Evolutionary conservation across 208 protist species (phyloP).

Genomic region (Leishmania tropica): DNA sequence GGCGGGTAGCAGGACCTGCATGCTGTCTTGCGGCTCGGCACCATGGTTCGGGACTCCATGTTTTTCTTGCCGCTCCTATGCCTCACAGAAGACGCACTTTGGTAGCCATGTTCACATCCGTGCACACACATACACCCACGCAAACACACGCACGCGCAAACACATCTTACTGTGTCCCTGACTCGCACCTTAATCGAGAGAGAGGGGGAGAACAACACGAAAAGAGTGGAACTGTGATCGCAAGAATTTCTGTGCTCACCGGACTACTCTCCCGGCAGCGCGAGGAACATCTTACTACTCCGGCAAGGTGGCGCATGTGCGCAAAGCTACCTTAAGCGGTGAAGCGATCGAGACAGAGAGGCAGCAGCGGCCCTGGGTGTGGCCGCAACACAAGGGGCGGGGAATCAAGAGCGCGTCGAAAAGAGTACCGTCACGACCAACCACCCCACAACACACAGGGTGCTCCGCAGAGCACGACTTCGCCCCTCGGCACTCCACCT

Average conservation of each 20-base stretch:
- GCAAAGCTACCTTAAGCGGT: neutral
- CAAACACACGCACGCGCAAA: neutral
- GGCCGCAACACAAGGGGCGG: neutral
- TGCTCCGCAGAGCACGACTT: neutral
- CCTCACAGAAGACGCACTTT: neutral
- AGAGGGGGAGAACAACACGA: neutral
- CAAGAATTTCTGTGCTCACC: no score
- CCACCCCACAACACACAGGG: neutral
- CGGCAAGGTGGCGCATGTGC: neutral
- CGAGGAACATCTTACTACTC: neutral
- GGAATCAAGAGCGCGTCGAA: neutral
- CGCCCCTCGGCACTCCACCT: neutral
- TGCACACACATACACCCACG: slow-evolving; percentile 3
- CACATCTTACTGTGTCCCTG: slow-evolving; percentile 12
- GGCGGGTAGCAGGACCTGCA: neutral
- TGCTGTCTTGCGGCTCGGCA: neutral
- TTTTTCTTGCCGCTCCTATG: neutral
- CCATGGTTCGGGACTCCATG: neutral
- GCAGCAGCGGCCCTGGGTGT: neutral
- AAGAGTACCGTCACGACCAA: neutral
- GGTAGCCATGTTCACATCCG: neutral
- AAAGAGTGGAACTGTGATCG: neutral
- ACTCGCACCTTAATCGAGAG: neutral
- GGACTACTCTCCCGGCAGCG: neutral
- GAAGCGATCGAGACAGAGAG: neutral